Conservation (phyloP, 2,329 filamentous ascomycete species). For the Tolypocladium paradoxum region DNA sequence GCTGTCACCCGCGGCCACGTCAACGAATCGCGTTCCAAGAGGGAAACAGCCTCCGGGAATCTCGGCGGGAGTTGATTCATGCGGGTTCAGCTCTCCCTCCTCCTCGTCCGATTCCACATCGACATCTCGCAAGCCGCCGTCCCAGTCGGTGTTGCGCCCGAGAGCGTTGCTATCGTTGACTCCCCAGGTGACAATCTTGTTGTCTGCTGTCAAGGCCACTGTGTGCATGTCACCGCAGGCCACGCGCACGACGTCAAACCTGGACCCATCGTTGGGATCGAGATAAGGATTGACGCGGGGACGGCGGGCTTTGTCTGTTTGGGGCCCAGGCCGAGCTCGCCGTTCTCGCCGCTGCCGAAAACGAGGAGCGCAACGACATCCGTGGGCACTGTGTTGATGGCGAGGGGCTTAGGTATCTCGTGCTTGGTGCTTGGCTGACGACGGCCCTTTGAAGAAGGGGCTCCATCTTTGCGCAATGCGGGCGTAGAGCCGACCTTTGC, state of each 20-base stretch:
- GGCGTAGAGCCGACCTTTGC: not conserved
- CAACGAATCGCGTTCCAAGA: conserved; percentile 36
- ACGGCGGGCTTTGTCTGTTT: conserved; percentile 23
- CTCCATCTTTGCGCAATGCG: too few relatives aligned
- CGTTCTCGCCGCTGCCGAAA: conserved; percentile 67
- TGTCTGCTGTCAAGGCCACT: conserved; percentile 64
- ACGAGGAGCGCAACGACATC: conserved; percentile 62
- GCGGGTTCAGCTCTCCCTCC: conserved; percentile 50
- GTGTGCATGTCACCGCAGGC: conserved; percentile 77
- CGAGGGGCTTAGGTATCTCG: not conserved
- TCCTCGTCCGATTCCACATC: conserved; percentile 29
- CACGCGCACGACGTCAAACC: conserved; percentile 62
- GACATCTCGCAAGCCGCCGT: conserved; percentile 42
- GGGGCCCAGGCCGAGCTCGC: conserved; percentile 70
- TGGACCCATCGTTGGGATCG: conserved; percentile 52
- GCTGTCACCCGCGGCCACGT: conserved; percentile 57
- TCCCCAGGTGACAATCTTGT: conserved; percentile 73
- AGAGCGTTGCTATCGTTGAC: conserved; percentile 72
- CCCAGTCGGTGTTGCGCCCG: conserved; percentile 55
- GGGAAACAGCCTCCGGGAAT: conserved; percentile 45
- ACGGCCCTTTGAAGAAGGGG: too few relatives aligned
- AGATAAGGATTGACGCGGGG: conserved; percentile 52
- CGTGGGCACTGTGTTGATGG: conserved; percentile 33
- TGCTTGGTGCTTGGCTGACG: too few relatives aligned
- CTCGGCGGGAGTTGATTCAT: conserved; percentile 51